phyloP scores from a whole-genome alignment of 129 eudicot genomes.

The Centrapalus pauciflorus region DNA sequence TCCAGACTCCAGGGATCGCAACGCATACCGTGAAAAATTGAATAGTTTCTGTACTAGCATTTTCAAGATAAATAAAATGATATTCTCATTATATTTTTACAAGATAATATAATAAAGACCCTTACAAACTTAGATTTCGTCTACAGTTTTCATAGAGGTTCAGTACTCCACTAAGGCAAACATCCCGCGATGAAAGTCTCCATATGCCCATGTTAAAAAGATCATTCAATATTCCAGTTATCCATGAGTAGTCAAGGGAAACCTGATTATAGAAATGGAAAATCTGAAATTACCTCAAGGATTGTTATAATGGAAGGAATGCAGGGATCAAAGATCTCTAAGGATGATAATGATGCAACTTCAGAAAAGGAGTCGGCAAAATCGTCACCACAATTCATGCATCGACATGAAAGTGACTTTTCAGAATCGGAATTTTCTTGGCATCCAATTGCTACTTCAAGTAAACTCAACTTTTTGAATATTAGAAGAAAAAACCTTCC shows the following conservation, averaged over 20 bases:
- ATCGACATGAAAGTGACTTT: conserved; percentile 33
- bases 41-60: too few relatives aligned
- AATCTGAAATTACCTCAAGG: conserved; percentile 55
- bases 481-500: conserved; percentile 41
- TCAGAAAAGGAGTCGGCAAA: conserved; percentile 31
- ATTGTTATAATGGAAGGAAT: conserved; percentile 31
- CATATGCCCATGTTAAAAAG: neutral
- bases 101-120: too few relatives aligned
- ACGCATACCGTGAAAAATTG: too few relatives aligned
- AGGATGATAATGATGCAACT: conserved; percentile 39
- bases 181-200: neutral
- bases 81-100: too few relatives aligned
- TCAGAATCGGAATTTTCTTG: conserved; percentile 19
- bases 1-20: too few relatives aligned
- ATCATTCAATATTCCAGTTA: neutral
- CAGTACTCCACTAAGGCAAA: too few relatives aligned
- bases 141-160: too few relatives aligned
- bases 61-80: too few relatives aligned
- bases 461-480: conserved; percentile 37
- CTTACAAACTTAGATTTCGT: too few relatives aligned
- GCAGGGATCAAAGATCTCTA: conserved; percentile 42
- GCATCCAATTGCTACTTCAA: conserved; percentile 13
- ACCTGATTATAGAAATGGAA: neutral
- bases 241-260: neutral
- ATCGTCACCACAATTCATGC: conserved; percentile 17